Evolutionary conservation across 2,329 filamentous ascomycete species (phyloP).

Genomic region (Ceratocystiopsis brevicomis): DNA sequence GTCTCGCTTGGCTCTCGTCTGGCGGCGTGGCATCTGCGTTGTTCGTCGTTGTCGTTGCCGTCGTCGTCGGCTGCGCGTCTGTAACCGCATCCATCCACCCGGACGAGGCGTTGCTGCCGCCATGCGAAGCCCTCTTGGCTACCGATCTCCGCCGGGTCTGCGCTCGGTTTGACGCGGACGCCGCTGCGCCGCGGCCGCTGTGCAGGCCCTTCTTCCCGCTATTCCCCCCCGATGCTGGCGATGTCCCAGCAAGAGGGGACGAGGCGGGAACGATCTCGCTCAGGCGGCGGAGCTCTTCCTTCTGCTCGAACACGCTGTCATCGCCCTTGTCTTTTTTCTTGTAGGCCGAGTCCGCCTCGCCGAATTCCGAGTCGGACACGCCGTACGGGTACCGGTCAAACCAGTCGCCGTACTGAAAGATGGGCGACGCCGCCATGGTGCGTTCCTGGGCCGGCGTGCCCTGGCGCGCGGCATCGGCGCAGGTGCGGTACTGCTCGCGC

Average conservation of each 20-base stretch:
- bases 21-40: too few relatives aligned
- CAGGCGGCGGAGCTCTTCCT: slow-evolving; percentile 49
- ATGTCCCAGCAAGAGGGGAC: too few relatives aligned
- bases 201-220: slow-evolving; percentile 3
- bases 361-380: slow-evolving; percentile 66
- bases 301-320: slow-evolving; percentile 79
- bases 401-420: slow-evolving; percentile 96
- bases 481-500: slow-evolving; percentile 69
- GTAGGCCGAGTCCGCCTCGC: slow-evolving; percentile 44
- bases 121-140: slow-evolving; percentile 15
- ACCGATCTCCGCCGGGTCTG: slow-evolving; percentile 21
- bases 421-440: slow-evolving; percentile 29
- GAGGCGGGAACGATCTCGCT: too few relatives aligned
- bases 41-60: slow-evolving; percentile 10
- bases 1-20: too few relatives aligned
- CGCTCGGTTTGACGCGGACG: slow-evolving; percentile 4
- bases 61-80: slow-evolving; percentile 14
- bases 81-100: slow-evolving; percentile 17
- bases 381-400: slow-evolving; percentile 89
- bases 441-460: slow-evolving; percentile 34
- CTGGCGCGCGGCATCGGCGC: slow-evolving; percentile 60
- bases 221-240: slow-evolving; percentile 8
- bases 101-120: slow-evolving; percentile 12
- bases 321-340: slow-evolving; percentile 59
- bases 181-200: slow-evolving; percentile 1